Percentiles rank a stretch among this genome's conserved stretches.
Conservation (phyloP, 1,284 basidiomycete species). For the Fomitopsis schrenkii region DNA sequence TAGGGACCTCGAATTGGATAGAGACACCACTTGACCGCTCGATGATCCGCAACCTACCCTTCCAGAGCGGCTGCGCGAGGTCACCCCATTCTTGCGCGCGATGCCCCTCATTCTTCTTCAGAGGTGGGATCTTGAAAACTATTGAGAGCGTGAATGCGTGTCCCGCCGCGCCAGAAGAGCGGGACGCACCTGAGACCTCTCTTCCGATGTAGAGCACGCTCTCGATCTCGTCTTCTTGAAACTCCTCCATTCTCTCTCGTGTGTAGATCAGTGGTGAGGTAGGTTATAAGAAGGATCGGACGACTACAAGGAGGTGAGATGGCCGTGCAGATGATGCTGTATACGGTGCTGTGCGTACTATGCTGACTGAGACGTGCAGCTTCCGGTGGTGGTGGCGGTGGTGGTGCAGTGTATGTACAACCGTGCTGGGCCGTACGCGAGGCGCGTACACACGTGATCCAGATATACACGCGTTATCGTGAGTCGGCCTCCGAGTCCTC, state of each 20-base stretch:
- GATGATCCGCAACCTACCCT: constrained; percentile 81
- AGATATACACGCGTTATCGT: not conserved
- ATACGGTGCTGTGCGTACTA: not conserved
- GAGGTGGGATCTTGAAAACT: constrained; percentile 82
- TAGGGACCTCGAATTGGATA: constrained; percentile 72
- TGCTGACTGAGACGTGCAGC: not conserved
- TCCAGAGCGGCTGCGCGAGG: constrained; percentile 80
- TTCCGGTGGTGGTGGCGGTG: not conserved
- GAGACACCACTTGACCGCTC: constrained; percentile 61
- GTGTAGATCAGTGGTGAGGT: not conserved
- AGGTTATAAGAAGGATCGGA: not conserved
- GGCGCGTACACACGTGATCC: not conserved
- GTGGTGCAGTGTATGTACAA: not conserved
- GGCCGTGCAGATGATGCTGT: not conserved
- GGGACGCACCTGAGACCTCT: constrained; percentile 70
- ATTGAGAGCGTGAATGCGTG: constrained; percentile 11
- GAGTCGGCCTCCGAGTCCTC: too few species aligned
- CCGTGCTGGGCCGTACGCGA: too few species aligned
- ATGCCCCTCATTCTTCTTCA: constrained; percentile 82
- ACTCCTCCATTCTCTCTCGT: constrained; percentile 42
- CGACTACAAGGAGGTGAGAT: not conserved
- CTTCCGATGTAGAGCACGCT: constrained; percentile 82
- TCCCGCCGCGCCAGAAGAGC: not conserved
- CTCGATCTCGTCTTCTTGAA: constrained; percentile 71
- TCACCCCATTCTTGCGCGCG: constrained; percentile 86